Evolutionary conservation across 345 rosid species (phyloP).

Genomic region (Gynandropsis gynandra): DNA sequence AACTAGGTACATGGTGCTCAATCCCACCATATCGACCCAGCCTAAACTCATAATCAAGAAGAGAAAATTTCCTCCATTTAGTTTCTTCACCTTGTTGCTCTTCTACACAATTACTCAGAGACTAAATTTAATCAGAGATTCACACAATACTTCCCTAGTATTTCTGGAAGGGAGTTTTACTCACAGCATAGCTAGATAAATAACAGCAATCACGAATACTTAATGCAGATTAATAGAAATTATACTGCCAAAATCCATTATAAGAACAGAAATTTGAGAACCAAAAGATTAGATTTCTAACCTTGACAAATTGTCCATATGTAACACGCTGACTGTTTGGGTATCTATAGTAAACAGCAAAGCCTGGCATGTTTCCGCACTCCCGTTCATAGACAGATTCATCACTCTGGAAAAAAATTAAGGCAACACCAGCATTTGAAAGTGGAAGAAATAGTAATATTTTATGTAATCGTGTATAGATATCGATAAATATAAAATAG

Average conservation of each 20-base stretch:
- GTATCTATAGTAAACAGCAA: slow-evolving; percentile 93
- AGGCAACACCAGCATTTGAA: slow-evolving; percentile 20
- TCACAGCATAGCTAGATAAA: background rate
- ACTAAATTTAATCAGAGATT: too few species aligned
- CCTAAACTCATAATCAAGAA: slow-evolving; percentile 14
- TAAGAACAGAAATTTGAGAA: slow-evolving; percentile 1
- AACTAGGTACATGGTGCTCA: background rate
- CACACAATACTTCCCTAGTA: slow-evolving; percentile 8
- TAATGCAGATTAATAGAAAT: background rate
- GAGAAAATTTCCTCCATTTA: background rate
- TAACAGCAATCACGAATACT: slow-evolving; percentile 9
- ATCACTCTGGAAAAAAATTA: slow-evolving; percentile 57
- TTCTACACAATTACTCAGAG: too few species aligned
- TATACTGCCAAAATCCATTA: slow-evolving; percentile 5
- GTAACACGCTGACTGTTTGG: slow-evolving; percentile 98
- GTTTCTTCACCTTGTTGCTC: slow-evolving; percentile 4
- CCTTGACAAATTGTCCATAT: slow-evolving; percentile 98
- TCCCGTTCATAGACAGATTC: slow-evolving; percentile 92
- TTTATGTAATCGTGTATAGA: background rate
- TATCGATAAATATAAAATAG: background rate
- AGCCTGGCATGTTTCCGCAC: slow-evolving; percentile 99
- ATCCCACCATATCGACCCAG: background rate
- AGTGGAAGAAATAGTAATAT: slow-evolving; percentile 7
- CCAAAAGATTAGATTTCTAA: slow-evolving; percentile 28
- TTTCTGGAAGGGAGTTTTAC: slow-evolving; percentile 8